Conservation (phyloP, 2,329 filamentous ascomycete species). For the Chaetomium globosum region DNA sequence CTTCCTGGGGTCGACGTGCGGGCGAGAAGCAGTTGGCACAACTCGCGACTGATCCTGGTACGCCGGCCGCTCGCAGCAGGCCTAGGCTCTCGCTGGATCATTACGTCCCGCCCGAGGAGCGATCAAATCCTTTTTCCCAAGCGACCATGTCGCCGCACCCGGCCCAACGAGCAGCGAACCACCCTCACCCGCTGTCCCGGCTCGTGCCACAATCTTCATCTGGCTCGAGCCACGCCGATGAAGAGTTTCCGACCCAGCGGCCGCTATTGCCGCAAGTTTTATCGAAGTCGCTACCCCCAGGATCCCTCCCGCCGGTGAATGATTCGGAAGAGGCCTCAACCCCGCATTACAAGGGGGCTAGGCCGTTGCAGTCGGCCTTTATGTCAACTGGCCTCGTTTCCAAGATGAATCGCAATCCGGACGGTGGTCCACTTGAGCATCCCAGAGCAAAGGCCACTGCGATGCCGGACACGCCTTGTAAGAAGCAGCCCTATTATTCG, state of each 20-base stretch:
- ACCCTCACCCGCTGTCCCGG: slow-evolving; percentile 81
- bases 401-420: slow-evolving; percentile 84
- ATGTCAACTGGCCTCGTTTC: slow-evolving; percentile 94
- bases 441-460: slow-evolving; percentile 55
- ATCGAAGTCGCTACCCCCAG: slow-evolving; percentile 74
- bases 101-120: slow-evolving; percentile 64
- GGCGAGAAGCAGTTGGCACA: slow-evolving; percentile 60
- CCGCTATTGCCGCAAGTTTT: slow-evolving; percentile 54
- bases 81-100: slow-evolving; percentile 80
- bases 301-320: slow-evolving; percentile 51
- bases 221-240: slow-evolving; percentile 68
- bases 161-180: slow-evolving; percentile 51
- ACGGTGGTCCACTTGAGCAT: slow-evolving; percentile 59
- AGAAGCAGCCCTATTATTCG: slow-evolving; percentile 74
- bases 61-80: slow-evolving; percentile 62
- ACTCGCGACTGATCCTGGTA: slow-evolving; percentile 56
- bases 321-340: slow-evolving; percentile 66
- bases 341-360: slow-evolving; percentile 75
- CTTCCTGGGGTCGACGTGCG: slow-evolving; percentile 62
- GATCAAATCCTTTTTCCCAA: slow-evolving; percentile 67
- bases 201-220: slow-evolving; percentile 87
- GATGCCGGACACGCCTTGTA: slow-evolving; percentile 96
- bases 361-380: slow-evolving; percentile 79
- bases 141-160: slow-evolving; percentile 52
- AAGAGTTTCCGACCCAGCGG: slow-evolving; percentile 70